Evolutionary conservation across 2,329 filamentous ascomycete species (phyloP), one percentile per base, ranked within the genome.

Genomic region (Sclerotinia sclerotiorum): DNA sequence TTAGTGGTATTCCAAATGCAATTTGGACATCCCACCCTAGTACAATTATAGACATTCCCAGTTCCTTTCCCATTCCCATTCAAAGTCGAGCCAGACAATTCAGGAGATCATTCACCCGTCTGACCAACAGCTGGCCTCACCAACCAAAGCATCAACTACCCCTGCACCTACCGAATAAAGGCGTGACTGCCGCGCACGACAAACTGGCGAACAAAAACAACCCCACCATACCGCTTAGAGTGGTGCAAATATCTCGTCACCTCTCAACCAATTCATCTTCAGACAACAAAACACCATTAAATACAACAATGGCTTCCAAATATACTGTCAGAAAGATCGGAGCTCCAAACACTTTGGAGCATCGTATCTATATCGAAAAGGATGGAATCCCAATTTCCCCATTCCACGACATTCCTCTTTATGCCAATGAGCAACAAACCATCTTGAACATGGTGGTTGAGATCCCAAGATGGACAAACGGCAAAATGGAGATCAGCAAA

Each of bases 391-490:
- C 92, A 75, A 82, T 98, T 81, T 98, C 94, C 72, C 91, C 94
- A 76, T 99, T 97, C 88, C 95, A 99, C 86, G 95, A 99, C 81
- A 93, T 99, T 76, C 95, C 95, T 72, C 92, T 99, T 76, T 99
- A 93, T 80, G 94, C 94, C 89, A 97, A 99, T 81, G 86, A 91
- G 82, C 91, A 97, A 85, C 88, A 97, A 87, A 97, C 90, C 76
- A 84, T 98, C 80, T 87, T 99, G 79, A 99, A 99, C 90, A 99
- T 99, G 95, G 81, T 99, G 73, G 95, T 99, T 77, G 95, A 99
- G 90, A 97, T 99, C 78, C 95, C 95, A 78, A 90, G 95, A 84
- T 99, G 95, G 95, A 97, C 94, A 85, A 99, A 99, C 84, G 95
- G 91, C 78, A 99, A 99, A 89, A 92, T 96, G 82, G 95, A 99